Base-by-base conservation (phyloP, 805 yeast genomes). In the Kluyveromyces starmeri region DNA sequence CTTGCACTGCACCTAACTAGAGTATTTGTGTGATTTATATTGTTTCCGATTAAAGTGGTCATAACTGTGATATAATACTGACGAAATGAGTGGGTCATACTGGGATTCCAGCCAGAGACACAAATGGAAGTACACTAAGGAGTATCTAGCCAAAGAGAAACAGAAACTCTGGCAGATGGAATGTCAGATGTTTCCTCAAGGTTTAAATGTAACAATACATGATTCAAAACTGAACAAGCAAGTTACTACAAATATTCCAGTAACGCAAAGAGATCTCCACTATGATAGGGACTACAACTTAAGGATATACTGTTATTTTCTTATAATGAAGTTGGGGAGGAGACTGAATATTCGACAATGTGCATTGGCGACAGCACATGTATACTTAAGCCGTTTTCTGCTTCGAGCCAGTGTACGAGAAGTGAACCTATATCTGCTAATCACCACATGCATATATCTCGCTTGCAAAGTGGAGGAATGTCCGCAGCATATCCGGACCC, bases 381-480 rank as follows among this genome's bases (percentile, higher is more conserved):
- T 86, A 2, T 92, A 84, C 47, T 53, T 86, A 14, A 66, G 80
- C n/a, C 57, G 98, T 28, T 85, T 89, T 48, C 63, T 86, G 28
- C 71, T 83, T 2, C 67, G 71, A 28, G 88, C 77, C 0, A 74
- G 84, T 9, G 59, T 85, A 10, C 74, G 79, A 44, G 98, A 92
- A 53, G 71, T 86, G 37, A 92, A 92, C 51, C 63, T 83, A 1
- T 89, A 86, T 50, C 59, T 86, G 27, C 58, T 88, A 36, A 79
- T 85, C 8, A 76, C 98, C 1, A 77, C 97, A 0, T 78, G 92
- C 45, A 68, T 89, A 2, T 92, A 92, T 50, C 67, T 92, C 20
- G 88, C 96, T 0, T 82, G 96, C 61, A 89, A 92, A 53, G 81
- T 86, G 21, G 97, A 92, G 55, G 98, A 92, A 57, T 80, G 84